Evolutionary conservation across 139 green algal genomes (phyloP).

Genomic region (Tetradesmus obliquus): DNA sequence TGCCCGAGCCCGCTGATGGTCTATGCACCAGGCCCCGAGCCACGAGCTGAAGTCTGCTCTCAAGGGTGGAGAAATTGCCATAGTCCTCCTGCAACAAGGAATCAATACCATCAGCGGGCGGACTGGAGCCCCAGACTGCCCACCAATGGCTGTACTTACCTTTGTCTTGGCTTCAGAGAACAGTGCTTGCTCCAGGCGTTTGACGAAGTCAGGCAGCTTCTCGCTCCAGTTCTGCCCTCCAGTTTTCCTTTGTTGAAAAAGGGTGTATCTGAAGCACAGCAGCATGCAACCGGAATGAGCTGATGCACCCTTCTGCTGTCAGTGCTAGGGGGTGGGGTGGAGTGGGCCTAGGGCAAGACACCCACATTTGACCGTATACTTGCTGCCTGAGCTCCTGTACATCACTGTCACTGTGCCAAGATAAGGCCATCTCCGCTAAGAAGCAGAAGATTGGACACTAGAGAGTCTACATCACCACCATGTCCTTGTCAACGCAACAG

Average conservation of each 20-base stretch:
- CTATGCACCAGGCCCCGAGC: slow-evolving; percentile 71
- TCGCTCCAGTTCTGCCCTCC: slow-evolving; percentile 43
- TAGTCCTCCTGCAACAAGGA: slow-evolving; percentile 85
- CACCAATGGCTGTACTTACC: slow-evolving; percentile 3
- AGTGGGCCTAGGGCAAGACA: not conserved
- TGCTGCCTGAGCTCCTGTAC: slow-evolving; percentile 13
- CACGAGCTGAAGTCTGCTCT: slow-evolving; percentile 85
- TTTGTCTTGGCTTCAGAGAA: slow-evolving; percentile 78
- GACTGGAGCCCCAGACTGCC: not conserved
- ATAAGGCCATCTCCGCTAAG: not conserved
- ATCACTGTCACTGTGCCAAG: slow-evolving; percentile 37
- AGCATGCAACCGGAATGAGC: slow-evolving; percentile 1
- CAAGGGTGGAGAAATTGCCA: slow-evolving; percentile 80
- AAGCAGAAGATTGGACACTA: slow-evolving; percentile 15
- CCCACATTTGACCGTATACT: slow-evolving; percentile 38
- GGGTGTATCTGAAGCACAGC: slow-evolving; percentile 24
- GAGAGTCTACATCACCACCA: not conserved
- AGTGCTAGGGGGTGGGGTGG: not conserved
- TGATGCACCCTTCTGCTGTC: not conserved
- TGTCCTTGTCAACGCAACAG: not conserved
- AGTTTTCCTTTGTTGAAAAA: slow-evolving; percentile 40
- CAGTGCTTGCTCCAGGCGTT: slow-evolving; percentile 84
- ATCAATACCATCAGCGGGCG: not conserved
- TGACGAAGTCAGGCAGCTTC: slow-evolving; percentile 91
- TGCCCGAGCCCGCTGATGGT: slow-evolving; percentile 1